Base-by-base conservation (phyloP, 176 grass and related monocot species). In the Juncus inflexus region DNA sequence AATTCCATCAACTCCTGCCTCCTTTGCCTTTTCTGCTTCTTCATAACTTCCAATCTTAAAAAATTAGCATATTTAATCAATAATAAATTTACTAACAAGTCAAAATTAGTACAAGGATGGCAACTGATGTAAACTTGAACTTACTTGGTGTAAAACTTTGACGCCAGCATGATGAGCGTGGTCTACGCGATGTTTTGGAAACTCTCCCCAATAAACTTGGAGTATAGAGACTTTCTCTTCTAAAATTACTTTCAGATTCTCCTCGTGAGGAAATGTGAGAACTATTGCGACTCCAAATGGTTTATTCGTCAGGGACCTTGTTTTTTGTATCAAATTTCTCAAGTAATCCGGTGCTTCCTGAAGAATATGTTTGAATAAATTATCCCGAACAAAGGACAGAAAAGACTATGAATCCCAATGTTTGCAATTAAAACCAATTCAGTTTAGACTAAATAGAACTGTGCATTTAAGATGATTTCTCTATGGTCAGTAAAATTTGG, bases 121-220 rank as follows among this genome's bases (percentile, higher is more conserved):
- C 42, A 53, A 12, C 19, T 47, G 40, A 14, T 3, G 14, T 28
- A 72, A 72, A 62, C 40, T 13, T n/a, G 52, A 37, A 37, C 77
- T 70, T 52, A 97, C 92, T 79, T 97, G 92, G 81, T 97, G 92
- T 60, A 97, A 74, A 66, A 97, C 85, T 79, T 86, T 91, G 42
- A 86, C 87, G 5, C 87, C 92, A 19, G 92, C 87, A 53, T 66
- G 76, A 73, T 97, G 92, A 60, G 77, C 87, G 79, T 91, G 45
- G 13, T 85, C 83, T 40, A 97, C 87, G 16, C 73, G 74, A 4
- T 89, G 66, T 52, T 58, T 79, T 14, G 87, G 85, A 65, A 85
- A 97, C 37, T 91, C 85, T 56, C 92, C 87, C 92, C 92, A 91
- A 53, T 86, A 97, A 71, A 97, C 87, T 52, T 97, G 87, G 72